Base-by-base conservation (phyloP, 805 yeast genomes). In the Sugiyamaella lignohabitans region DNA sequence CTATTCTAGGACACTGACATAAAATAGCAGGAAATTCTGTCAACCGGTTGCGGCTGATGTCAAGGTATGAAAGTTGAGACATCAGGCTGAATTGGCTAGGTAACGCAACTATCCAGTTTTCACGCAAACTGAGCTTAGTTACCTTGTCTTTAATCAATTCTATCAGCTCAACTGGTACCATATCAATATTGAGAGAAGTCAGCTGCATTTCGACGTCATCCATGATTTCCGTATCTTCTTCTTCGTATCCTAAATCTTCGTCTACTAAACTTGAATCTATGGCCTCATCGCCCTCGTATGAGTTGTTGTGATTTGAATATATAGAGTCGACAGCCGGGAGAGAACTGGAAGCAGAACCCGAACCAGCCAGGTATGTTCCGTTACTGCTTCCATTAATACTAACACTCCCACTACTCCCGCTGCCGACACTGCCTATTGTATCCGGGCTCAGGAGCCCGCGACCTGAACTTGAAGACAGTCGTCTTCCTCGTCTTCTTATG, bases 41-140 rank as follows among this genome's bases (percentile, higher is more conserved):
- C 43, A 86, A 70, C 39, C 65, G 59, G 60, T 86, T 86, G 49
- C 71, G 68, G 59, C 84, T 84, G 40, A 86, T 63, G 60, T 85
- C 91, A 47, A 86, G 64, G 52, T 79, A 82, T 46, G 76, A 68
- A 44, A 84, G 63, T 38, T 68, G 64, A 11, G 69, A 54, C 48
- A 83, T 57, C 30, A 18, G 21, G 18, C 45, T 41, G 42, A 82
- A 71, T 41, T 67, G 69, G 1, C 61, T 56, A 0, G 87, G 85
- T 14, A 83, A 60, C 2, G 62, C 59, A 0, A 63, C 52, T 11
- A 83, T 58, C 23, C 64, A 60, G 59, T 82, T 83, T 45, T 69
- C 70, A 46, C 79, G 76, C 18, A 83, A 57, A 2, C 80, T 74
- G 6, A 83, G 64, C 54, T 79, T 72, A 47, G 74, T 76, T 3